Evolutionary conservation across 208 protist genomes (phyloP).

Genomic region (Porcisia hertigi): DNA sequence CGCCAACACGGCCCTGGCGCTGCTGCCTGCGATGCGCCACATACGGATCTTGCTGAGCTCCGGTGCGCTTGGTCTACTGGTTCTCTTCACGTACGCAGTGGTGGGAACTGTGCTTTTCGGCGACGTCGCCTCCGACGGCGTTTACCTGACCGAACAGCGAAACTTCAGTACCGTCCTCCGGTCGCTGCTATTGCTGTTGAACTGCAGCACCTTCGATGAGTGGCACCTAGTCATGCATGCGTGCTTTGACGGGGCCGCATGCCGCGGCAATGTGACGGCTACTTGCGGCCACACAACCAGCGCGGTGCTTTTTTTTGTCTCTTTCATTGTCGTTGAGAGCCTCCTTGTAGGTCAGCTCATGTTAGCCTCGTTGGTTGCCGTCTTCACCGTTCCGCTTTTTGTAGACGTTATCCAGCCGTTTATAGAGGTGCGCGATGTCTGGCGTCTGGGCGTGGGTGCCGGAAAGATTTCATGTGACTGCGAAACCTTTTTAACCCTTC

Average conservation of each 20-base stretch:
- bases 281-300: conserved; percentile 24
- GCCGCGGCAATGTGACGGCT: conserved; percentile 10
- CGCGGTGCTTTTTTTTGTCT: conserved; percentile 43
- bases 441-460: conserved; percentile 27
- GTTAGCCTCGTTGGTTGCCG: conserved; percentile 23
- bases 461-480: conserved; percentile 13
- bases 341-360: conserved; percentile 30
- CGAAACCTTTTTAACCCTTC: conserved; percentile 6
- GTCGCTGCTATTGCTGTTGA: conserved; percentile 57
- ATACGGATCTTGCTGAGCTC: conserved; percentile 29
- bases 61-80: conserved; percentile 29
- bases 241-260: conserved; percentile 20
- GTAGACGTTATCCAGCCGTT: conserved; percentile 31
- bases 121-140: conserved; percentile 27
- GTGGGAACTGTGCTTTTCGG: conserved; percentile 58
- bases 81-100: conserved; percentile 53
- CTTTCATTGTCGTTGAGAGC: conserved; percentile 28
- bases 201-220: conserved; percentile 50
- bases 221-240: conserved; percentile 48
- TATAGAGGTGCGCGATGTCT: conserved; percentile 28
- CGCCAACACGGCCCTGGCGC: conserved; percentile 25
- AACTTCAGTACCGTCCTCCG: conserved; percentile 63
- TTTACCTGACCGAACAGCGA: conserved; percentile 40
- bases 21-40: conserved; percentile 27
- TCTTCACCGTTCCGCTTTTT: conserved; percentile 25